phyloP scores from a whole-genome alignment of 1,284 basidiomycete species.

The Exobasidium cylindrosporum region DNA sequence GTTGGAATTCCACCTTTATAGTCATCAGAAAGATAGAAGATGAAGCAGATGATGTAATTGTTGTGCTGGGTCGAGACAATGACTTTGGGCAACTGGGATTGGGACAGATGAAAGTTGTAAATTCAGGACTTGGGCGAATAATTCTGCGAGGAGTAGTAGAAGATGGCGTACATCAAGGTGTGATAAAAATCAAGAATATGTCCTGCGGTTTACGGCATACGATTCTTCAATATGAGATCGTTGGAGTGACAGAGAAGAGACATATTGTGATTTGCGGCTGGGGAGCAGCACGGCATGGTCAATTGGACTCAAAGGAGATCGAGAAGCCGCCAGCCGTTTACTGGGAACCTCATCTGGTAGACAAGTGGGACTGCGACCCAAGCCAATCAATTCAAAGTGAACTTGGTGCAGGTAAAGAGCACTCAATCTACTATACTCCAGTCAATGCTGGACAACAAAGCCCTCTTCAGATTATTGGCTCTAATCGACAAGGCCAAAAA shows the following conservation, averaged over 20 bases:
- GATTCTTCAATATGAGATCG: neutral
- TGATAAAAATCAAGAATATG: neutral
- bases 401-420: slow-evolving; percentile 10
- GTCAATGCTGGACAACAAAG: neutral
- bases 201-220: slow-evolving; percentile 2
- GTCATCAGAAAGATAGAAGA: neutral
- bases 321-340: neutral
- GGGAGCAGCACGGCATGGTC: slow-evolving; percentile 20
- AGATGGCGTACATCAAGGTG: neutral
- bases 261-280: slow-evolving; percentile 14
- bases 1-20: slow-evolving; percentile 8
- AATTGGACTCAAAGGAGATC: neutral
- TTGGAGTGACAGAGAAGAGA: too few relatives aligned
- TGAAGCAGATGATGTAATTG: slow-evolving; percentile 3
- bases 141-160: neutral
- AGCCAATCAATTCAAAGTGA: neutral
- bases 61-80: slow-evolving; percentile 10
- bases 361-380: neutral
- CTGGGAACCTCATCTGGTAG: neutral
- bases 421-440: neutral
- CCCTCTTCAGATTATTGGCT: neutral
- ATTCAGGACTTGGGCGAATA: neutral
- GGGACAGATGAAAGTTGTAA: neutral
- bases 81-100: slow-evolving; percentile 16
- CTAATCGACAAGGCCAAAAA: neutral